Conservation (phyloP, 495 filamentous ascomycete species). For the Articulospora tetracladia region DNA sequence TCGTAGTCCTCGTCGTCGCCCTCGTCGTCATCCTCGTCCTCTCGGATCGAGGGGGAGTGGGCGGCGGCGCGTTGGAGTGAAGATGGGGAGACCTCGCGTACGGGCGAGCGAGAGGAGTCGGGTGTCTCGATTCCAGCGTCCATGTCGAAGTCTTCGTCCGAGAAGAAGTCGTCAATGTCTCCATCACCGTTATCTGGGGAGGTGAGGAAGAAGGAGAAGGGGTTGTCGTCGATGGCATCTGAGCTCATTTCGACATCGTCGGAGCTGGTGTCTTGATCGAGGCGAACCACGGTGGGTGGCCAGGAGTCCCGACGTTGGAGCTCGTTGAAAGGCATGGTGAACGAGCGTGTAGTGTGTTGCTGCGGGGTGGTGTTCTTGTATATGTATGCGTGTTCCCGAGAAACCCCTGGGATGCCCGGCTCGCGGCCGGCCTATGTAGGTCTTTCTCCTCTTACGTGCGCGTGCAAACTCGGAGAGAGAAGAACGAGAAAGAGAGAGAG, state of each 20-base stretch:
- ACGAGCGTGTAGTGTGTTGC: neutral
- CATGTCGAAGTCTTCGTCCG: conserved; percentile 20
- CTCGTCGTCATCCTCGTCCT: conserved; percentile 5
- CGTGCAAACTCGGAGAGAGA: no score
- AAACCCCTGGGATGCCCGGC: conserved; percentile 15
- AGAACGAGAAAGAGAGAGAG: neutral
- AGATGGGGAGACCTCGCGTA: conserved; percentile 24
- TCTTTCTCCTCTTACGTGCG: neutral
- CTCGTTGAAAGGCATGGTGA: conserved; percentile 26
- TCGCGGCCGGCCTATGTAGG: conserved; percentile 24
- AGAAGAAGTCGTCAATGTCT: conserved; percentile 9
- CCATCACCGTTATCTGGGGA: conserved; percentile 13
- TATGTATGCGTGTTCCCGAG: neutral
- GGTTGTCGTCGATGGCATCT: conserved; percentile 24
- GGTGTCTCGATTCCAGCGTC: conserved; percentile 26
- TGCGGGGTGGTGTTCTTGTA: neutral
- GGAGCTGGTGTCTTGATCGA: neutral
- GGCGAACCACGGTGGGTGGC: conserved; percentile 24
- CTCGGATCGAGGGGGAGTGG: neutral
- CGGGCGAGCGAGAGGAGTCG: conserved; percentile 7
- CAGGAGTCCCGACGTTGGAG: conserved; percentile 24
- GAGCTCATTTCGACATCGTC: conserved; percentile 6
- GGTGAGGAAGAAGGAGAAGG: conserved; percentile 28
- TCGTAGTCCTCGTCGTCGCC: conserved; percentile 14
- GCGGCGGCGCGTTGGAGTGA: conserved; percentile 12